Evolutionary conservation across 768 basidiomycete genomes (phyloP).

Genomic region (Russula sp.): DNA sequence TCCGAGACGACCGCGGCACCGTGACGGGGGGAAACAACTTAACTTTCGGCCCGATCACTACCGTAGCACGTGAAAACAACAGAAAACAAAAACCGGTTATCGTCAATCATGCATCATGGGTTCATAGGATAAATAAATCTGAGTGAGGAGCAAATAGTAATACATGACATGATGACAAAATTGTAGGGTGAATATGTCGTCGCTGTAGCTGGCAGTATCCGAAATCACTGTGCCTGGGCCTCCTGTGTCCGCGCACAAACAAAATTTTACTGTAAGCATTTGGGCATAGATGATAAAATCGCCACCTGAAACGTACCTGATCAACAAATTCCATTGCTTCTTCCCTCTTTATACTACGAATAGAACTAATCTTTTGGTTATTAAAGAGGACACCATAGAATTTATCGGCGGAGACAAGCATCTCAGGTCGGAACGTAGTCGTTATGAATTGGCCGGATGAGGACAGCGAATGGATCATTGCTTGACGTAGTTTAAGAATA

Average conservation of each 20-base stretch:
- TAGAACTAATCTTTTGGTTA: conserved; percentile 91
- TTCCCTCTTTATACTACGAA: conserved; percentile 80
- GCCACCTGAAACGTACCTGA: conserved; percentile 47
- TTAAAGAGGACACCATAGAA: conserved; percentile 98
- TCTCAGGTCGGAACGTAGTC: conserved; percentile 97
- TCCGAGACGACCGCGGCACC: not conserved
- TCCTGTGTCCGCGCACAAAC: conserved; percentile 37
- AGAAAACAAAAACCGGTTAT: not conserved
- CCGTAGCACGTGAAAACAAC: conserved; percentile 4
- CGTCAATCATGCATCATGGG: too few relatives aligned
- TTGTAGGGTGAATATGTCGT: not conserved
- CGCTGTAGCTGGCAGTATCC: not conserved
- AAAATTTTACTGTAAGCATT: not conserved
- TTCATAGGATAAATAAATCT: too few relatives aligned
- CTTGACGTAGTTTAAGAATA: conserved; percentile 38
- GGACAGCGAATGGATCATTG: conserved; percentile 92
- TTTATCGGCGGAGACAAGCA: conserved; percentile 93
- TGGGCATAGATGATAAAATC: not conserved
- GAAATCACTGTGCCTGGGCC: conserved; percentile 46
- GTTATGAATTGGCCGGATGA: conserved; percentile 93
- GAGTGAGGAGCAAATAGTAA: not conserved
- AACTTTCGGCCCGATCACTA: conserved; percentile 1
- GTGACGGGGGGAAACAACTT: not conserved
- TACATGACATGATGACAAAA: conserved; percentile 2
- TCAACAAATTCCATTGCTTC: conserved; percentile 96